Percentiles rank a stretch among this genome's conserved stretches.
Conservation (phyloP, 257 asterid species). For the Solanum rostratum region DNA sequence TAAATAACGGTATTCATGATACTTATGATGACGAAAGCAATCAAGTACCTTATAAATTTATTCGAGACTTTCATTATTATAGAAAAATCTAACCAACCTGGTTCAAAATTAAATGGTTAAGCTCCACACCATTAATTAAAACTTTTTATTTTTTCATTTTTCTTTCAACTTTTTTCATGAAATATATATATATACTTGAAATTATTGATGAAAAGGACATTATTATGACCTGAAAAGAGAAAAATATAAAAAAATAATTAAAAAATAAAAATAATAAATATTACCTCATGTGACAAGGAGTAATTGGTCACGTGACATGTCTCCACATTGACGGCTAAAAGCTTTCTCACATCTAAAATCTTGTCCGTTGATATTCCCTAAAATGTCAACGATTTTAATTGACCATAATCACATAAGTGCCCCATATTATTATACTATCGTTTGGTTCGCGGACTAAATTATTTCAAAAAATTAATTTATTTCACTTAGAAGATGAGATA, state of each 20-base stretch:
- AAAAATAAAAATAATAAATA: background rate
- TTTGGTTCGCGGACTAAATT: background rate
- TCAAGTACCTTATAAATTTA: background rate
- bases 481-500: too few relatives aligned
- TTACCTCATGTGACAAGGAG: slow-evolving; percentile 84
- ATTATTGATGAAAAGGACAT: background rate
- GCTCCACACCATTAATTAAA: background rate
- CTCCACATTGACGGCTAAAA: slow-evolving; percentile 62
- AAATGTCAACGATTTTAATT: background rate
- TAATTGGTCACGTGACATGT: slow-evolving; percentile 86
- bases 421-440: too few relatives aligned
- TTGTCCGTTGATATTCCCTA: slow-evolving; percentile 97
- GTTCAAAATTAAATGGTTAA: background rate
- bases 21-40: background rate
- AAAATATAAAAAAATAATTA: background rate
- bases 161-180: background rate
- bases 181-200: background rate
- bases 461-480: background rate
- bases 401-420: background rate
- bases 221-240: background rate
- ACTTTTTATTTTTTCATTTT: background rate
- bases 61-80: too few relatives aligned
- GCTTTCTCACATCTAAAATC: slow-evolving; percentile 83
- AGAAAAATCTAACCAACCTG: background rate
- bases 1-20: background rate